Conservation (phyloP, 805 yeast species). For the Saturnispora ahearnii region DNA sequence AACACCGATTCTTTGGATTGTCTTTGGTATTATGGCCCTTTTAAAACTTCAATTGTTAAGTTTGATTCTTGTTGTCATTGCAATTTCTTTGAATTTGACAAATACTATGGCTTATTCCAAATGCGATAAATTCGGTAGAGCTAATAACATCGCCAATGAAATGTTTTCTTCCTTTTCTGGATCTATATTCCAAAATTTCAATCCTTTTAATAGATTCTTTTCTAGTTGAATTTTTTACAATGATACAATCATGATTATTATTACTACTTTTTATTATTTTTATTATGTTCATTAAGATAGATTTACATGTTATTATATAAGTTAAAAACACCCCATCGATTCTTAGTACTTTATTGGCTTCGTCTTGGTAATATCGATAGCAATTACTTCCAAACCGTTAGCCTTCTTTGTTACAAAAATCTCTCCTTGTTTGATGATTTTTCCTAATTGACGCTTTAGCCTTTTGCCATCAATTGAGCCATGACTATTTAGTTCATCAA, state of each 20-base stretch:
- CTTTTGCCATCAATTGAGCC: slow-evolving; percentile 15
- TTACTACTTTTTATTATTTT: not conserved
- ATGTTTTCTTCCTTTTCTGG: slow-evolving; percentile 47
- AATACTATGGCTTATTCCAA: slow-evolving; percentile 86
- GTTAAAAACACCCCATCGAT: not conserved
- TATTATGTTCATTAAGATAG: not conserved
- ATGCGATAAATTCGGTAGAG: slow-evolving; percentile 88
- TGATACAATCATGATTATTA: not conserved
- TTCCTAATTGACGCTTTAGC: slow-evolving; percentile 15
- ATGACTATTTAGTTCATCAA: slow-evolving; percentile 12
- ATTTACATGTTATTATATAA: not conserved
- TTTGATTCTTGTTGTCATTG: slow-evolving; percentile 54
- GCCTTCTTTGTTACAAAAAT: slow-evolving; percentile 14
- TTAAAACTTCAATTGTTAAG: slow-evolving; percentile 67
- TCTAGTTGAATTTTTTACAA: not conserved
- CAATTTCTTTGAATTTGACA: slow-evolving; percentile 63
- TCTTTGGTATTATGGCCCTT: slow-evolving; percentile 68
- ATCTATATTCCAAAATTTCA: slow-evolving; percentile 35
- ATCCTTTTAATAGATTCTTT: slow-evolving; percentile 27
- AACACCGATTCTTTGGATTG: slow-evolving; percentile 68
- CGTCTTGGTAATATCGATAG: slow-evolving; percentile 14
- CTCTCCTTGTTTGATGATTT: slow-evolving; percentile 16
- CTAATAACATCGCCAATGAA: slow-evolving; percentile 54
- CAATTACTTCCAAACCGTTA: slow-evolving; percentile 16
- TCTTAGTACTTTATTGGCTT: slow-evolving; percentile 1